Percentiles rank a stretch among this genome's conserved stretches.
phyloP scores from a whole-genome alignment of 257 asterid species.

The Primulina eburnea region DNA sequence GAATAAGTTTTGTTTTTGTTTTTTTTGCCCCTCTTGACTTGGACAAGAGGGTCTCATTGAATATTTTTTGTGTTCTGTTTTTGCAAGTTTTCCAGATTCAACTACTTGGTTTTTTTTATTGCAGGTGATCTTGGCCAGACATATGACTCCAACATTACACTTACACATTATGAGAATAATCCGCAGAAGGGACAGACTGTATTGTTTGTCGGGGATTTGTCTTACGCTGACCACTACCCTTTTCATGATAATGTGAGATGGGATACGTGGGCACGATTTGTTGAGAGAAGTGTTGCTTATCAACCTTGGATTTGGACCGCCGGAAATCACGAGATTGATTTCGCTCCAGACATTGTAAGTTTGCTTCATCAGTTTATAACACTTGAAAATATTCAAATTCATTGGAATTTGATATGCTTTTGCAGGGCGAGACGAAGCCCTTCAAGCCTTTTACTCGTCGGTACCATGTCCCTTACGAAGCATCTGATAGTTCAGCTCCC shows the following conservation, averaged over 20 bases:
- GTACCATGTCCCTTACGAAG: constrained; percentile 51
- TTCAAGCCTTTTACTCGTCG: constrained; percentile 70
- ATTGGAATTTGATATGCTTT: constrained; percentile 15
- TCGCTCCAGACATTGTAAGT: constrained; percentile 63
- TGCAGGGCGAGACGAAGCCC: constrained; percentile 71
- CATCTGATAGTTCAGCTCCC: constrained; percentile 57
- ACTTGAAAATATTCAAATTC: background rate
- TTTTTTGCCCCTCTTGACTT: too few species aligned
- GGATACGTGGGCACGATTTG: constrained; percentile 88
- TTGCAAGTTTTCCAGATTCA: background rate
- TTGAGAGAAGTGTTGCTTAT: constrained; percentile 69
- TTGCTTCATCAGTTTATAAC: background rate
- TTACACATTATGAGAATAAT: constrained; percentile 64
- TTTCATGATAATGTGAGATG: constrained; percentile 69
- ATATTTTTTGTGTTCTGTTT: too few species aligned
- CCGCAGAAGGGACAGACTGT: constrained; percentile 66
- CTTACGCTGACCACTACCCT: constrained; percentile 69
- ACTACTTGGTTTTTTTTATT: background rate
- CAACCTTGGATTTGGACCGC: constrained; percentile 93
- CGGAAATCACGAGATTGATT: constrained; percentile 82
- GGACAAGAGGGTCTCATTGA: too few species aligned
- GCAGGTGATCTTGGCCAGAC: constrained; percentile 87
- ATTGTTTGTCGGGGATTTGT: constrained; percentile 76
- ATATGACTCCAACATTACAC: constrained; percentile 65
- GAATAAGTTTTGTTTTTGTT: too few species aligned